Base-by-base conservation (phyloP, 208 protist genomes). In the Borovskyia barvae region DNA sequence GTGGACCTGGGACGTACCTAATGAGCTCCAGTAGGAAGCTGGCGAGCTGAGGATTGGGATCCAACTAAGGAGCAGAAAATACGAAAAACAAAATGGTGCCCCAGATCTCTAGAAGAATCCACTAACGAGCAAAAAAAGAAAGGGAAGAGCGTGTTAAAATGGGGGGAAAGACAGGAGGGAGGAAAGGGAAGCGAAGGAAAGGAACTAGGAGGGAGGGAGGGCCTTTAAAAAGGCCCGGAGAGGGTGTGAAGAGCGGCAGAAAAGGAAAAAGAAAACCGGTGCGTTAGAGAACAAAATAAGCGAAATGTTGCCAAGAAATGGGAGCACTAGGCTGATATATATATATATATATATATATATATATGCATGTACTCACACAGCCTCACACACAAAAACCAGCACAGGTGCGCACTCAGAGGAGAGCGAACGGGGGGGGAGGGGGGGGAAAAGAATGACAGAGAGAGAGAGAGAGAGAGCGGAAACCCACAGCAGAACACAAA, bases 31-130 rank as follows among this genome's bases (percentile, higher is more conserved):
- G n/a, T n/a, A n/a, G n/a, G n/a, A n/a, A n/a, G n/a, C n/a, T n/a
- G n/a, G n/a, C n/a, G n/a, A n/a, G n/a, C n/a, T n/a, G n/a, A n/a
- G n/a, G n/a, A n/a, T n/a, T n/a, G n/a, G 17, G 19, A 24, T 29
- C 19, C 33, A 43, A 20, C n/a, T n/a, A n/a, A n/a, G n/a, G n/a
- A n/a, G n/a, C n/a, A n/a, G 22, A 29, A 51, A 62, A 64, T 24
- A 41, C 26, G 57, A 12, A 45, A 26, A 1, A 17, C 29, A 64
- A 41, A 53, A 32, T 14, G 14, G 22, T 6, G 17, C n/a, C n/a
- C 24, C 14, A 51, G 40, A 42, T 24, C 17, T 46, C 19, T 7
- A 37, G 8, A 35, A 29, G 35, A 33, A 36, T 25, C 32, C 28
- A 46, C 4, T 24, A 14, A 41, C 3, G 30, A 48, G 29, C 22